Evolutionary conservation across 805 yeast species (phyloP), one percentile per base, ranked within the genome.

Genomic region (Lipomyces mesembrius): DNA sequence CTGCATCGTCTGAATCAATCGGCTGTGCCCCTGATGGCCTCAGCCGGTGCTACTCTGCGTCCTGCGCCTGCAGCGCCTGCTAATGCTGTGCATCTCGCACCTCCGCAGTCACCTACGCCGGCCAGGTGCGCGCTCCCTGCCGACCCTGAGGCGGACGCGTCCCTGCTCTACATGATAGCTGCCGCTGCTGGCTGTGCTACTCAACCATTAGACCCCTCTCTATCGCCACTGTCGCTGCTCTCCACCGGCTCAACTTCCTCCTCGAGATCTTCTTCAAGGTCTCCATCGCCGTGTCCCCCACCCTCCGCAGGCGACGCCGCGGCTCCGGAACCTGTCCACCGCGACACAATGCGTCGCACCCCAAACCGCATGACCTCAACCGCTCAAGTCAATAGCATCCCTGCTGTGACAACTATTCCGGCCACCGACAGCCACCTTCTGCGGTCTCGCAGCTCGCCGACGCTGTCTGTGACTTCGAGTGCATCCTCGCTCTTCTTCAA

Each of bases 401-500:
- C 59, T 8, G 3, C 52, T 17, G 6, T 49, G 34, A 9, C 60
- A 22, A 22, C 53, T 22, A 32, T 39, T 11, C 11, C 52, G 11
- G n/a, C 55, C 4, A 7, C 46, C 43, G 51, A 25, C 29, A n/a
- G 39, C 27, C 39, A 49, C n/a, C 43, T 25, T 14, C n/a, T 34
- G 11, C 64, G 64, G 55, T 61, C 64, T n/a, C 61, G 62, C 39
- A 57, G 53, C 8, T 61, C 64, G 34, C 60, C 60, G 11, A 34
- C 39, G 14, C 58, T 60, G 49, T 60, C 63, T 7, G 37, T 46
- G n/a, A 9, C 61, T 6, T 46, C 64, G 46, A 27, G 27, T 17
- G 57, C 57, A 2, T 25, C 62, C 17, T 46, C 59, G 34, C 58
- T 57, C 64, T 57, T 51, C 35, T 66, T 61, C 43, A 60, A 56